phyloP scores from a whole-genome alignment of 768 basidiomycete species.

The Calocera viscosa region DNA sequence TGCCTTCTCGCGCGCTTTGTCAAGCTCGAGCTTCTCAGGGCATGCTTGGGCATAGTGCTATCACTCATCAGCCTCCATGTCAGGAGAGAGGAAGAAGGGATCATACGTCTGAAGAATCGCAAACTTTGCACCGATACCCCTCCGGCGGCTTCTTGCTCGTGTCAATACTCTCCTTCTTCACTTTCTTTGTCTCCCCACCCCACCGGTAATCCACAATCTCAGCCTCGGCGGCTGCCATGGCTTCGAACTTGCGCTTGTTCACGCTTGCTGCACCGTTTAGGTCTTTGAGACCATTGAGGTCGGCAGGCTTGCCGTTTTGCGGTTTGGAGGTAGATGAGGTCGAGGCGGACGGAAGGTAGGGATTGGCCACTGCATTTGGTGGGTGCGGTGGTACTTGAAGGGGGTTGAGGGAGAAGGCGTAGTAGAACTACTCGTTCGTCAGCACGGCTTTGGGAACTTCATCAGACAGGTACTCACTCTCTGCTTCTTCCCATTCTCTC shows the following conservation, averaged over 20 bases:
- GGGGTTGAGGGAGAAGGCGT: constrained; percentile 80
- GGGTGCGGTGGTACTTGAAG: constrained; percentile 20
- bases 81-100: neutral
- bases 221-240: constrained; percentile 21
- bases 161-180: constrained; percentile 32
- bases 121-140: constrained; percentile 67
- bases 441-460: neutral
- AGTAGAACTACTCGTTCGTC: constrained; percentile 65
- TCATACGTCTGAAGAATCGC: constrained; percentile 59
- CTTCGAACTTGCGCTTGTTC: constrained; percentile 26
- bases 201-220: constrained; percentile 24
- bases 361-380: constrained; percentile 17
- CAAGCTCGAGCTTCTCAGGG: constrained; percentile 28
- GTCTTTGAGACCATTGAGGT: constrained; percentile 20
- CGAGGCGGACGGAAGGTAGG: constrained; percentile 26
- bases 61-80: constrained; percentile 11
- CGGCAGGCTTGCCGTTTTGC: constrained; percentile 19
- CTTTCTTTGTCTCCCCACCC: constrained; percentile 15
- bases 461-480: constrained; percentile 43
- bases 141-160: constrained; percentile 48
- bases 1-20: constrained; percentile 17
- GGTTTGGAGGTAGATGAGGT: constrained; percentile 49
- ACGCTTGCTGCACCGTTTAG: constrained; percentile 23
- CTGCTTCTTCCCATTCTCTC: constrained; percentile 58
- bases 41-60: constrained; percentile 70